Evolutionary conservation across 371 early-diverging fungal genomes (phyloP).

Genomic region (Lichtheimia corymbifera): DNA sequence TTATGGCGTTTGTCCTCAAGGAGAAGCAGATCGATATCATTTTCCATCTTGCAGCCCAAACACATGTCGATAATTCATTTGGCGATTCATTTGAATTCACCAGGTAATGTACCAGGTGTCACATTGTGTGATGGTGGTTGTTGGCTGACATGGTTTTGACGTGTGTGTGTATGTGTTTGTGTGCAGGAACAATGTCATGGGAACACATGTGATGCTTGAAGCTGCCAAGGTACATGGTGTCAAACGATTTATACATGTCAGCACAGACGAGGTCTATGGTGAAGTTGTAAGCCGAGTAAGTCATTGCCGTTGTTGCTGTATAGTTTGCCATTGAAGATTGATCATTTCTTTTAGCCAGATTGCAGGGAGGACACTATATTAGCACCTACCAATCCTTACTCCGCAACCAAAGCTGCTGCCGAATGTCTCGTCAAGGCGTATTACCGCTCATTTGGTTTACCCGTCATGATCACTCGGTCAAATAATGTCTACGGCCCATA

Average conservation of each 20-base stretch:
- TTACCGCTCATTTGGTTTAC: constrained; percentile 78
- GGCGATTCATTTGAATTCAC: constrained; percentile 87
- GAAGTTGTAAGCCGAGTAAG: constrained; percentile 63
- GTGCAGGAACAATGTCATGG: constrained; percentile 76
- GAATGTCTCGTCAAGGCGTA: constrained; percentile 84
- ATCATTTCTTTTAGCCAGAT: constrained; percentile 51
- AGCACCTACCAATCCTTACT: constrained; percentile 85
- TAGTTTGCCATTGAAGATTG: too few relatives aligned
- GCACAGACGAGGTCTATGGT: constrained; percentile 91
- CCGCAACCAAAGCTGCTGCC: constrained; percentile 90
- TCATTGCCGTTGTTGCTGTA: background rate
- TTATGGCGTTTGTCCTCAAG: constrained; percentile 66
- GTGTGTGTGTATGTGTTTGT: background rate
- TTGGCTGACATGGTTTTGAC: too few relatives aligned
- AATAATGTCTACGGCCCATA: constrained; percentile 88
- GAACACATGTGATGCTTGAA: constrained; percentile 87
- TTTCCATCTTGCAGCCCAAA: constrained; percentile 84
- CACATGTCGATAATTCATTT: constrained; percentile 90
- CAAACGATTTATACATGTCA: constrained; percentile 76
- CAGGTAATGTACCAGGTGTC: constrained; percentile 25
- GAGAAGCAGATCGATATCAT: constrained; percentile 79
- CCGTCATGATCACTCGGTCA: constrained; percentile 81
- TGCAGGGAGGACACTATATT: constrained; percentile 70
- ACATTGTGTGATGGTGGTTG: too few relatives aligned
- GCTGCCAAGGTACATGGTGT: constrained; percentile 65